Percentiles rank a stretch among this genome's conserved stretches.
Conservation (phyloP, 805 yeast species). For the Clavispora santaluciae region DNA sequence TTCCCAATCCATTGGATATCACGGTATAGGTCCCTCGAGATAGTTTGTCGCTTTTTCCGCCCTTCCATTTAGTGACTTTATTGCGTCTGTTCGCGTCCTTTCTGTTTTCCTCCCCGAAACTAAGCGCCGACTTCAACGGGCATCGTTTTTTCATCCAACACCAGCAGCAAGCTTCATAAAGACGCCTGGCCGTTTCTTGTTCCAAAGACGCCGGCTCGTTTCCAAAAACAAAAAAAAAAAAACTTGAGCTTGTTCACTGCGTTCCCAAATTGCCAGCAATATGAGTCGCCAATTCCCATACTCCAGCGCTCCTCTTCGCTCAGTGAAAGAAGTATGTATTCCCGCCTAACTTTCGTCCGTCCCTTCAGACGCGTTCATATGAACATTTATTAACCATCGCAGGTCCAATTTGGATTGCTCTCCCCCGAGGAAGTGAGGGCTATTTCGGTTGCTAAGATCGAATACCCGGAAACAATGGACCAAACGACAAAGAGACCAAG, state of each 20-base stretch:
- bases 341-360: neutral
- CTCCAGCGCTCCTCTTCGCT: slow-evolving; percentile 97
- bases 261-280: neutral
- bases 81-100: slow-evolving; percentile 1
- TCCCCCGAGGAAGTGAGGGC: slow-evolving; percentile 97
- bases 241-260: neutral
- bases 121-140: neutral
- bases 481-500: slow-evolving; percentile 92
- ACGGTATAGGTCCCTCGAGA: slow-evolving; percentile 9
- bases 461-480: slow-evolving; percentile 99
- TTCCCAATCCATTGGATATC: slow-evolving; percentile 6
- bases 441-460: slow-evolving; percentile 95
- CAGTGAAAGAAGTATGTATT: slow-evolving; percentile 82
- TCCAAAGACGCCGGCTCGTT: neutral
- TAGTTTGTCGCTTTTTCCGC: slow-evolving; percentile 7
- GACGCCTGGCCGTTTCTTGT: neutral
- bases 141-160: neutral
- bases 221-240: slow-evolving; percentile 4
- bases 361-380: neutral
- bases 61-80: neutral
- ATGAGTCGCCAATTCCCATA: slow-evolving; percentile 67
- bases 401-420: slow-evolving; percentile 93
- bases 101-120: slow-evolving; percentile 2
- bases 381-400: slow-evolving; percentile 15
- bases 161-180: neutral